Evolutionary conservation across 176 grass and related monocot genomes (phyloP).

Genomic region (Phyllostachys edulis): DNA sequence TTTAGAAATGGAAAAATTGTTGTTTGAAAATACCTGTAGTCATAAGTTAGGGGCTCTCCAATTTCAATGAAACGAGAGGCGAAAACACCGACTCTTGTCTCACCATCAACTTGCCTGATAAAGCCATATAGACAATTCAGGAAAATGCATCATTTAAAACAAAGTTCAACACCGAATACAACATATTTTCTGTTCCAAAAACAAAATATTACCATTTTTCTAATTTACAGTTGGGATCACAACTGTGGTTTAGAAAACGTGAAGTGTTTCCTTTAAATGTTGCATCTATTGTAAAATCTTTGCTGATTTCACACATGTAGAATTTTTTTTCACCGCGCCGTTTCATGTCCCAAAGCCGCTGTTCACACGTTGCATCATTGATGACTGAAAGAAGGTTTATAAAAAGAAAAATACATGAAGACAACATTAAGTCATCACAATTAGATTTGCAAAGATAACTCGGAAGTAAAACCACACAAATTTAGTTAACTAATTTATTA

Average conservation of each 20-base stretch:
- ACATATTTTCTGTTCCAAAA: background rate
- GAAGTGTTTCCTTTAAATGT: conserved; percentile 97
- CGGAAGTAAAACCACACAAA: background rate
- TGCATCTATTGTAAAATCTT: conserved; percentile 96
- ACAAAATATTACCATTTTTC: conserved; percentile 86
- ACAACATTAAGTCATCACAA: conserved; percentile 2
- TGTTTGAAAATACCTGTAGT: conserved; percentile 63
- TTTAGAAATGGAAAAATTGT: background rate
- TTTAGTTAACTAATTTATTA: background rate
- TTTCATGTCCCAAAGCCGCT: conserved; percentile 95
- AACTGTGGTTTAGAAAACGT: conserved; percentile 95
- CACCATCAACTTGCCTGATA: conserved; percentile 78
- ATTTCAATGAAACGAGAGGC: conserved; percentile 58
- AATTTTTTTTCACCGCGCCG: conserved; percentile 72
- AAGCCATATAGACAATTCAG: conserved; percentile 44
- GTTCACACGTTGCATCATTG: conserved; percentile 81
- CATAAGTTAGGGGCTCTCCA: conserved; percentile 76
- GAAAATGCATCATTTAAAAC: conserved; percentile 17
- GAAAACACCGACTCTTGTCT: conserved; percentile 80
- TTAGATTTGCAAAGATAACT: conserved; percentile 5
- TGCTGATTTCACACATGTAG: conserved; percentile 97
- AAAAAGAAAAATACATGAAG: conserved; percentile 1
- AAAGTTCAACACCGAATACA: background rate
- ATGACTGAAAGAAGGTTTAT: conserved; percentile 63
- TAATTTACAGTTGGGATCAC: conserved; percentile 92